phyloP scores from a whole-genome alignment of 2,329 filamentous ascomycete genomes.

The Phyllosticta paracitricarpa region DNA sequence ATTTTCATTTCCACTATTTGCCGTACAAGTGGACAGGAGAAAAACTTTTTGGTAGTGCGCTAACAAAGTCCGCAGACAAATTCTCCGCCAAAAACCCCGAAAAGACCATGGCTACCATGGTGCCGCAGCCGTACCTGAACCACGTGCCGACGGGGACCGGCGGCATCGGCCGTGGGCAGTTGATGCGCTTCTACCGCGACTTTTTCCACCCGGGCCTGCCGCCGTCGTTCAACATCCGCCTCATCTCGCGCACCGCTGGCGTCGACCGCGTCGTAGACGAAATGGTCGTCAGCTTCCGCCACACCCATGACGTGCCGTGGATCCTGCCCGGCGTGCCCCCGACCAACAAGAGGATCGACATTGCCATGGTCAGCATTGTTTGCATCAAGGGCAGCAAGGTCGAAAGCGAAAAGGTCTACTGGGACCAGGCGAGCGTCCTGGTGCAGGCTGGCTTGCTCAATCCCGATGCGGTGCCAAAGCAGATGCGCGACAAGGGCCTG shows the following conservation, averaged over 20 bases:
- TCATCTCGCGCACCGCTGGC: slow-evolving; percentile 47
- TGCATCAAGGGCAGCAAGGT: slow-evolving; percentile 43
- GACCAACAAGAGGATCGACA: slow-evolving; percentile 45
- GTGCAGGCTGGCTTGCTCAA: slow-evolving; percentile 47
- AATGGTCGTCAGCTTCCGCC: slow-evolving; percentile 45
- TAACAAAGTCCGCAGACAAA: slow-evolving; percentile 4
- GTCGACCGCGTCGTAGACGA: slow-evolving; percentile 51
- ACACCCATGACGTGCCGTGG: slow-evolving; percentile 48
- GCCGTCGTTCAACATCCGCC: slow-evolving; percentile 41
- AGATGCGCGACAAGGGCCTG: slow-evolving; percentile 28
- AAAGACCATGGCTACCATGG: slow-evolving; percentile 21
- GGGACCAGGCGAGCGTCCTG: slow-evolving; percentile 50
- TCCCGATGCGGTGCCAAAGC: slow-evolving; percentile 41
- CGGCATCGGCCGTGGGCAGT: slow-evolving; percentile 31
- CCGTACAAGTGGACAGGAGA: no score
- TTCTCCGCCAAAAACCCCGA: slow-evolving; percentile 16
- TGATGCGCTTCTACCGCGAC: slow-evolving; percentile 45
- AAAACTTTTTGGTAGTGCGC: neutral
- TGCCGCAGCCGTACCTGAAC: slow-evolving; percentile 22
- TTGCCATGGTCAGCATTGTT: slow-evolving; percentile 47
- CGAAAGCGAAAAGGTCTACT: slow-evolving; percentile 48
- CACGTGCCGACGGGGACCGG: slow-evolving; percentile 35
- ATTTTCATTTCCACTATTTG: no score
- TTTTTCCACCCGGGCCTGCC: slow-evolving; percentile 47
- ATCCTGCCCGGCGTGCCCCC: slow-evolving; percentile 47